Evolutionary conservation across 129 eudicot genomes (phyloP).

Genomic region (Calendula officinalis): DNA sequence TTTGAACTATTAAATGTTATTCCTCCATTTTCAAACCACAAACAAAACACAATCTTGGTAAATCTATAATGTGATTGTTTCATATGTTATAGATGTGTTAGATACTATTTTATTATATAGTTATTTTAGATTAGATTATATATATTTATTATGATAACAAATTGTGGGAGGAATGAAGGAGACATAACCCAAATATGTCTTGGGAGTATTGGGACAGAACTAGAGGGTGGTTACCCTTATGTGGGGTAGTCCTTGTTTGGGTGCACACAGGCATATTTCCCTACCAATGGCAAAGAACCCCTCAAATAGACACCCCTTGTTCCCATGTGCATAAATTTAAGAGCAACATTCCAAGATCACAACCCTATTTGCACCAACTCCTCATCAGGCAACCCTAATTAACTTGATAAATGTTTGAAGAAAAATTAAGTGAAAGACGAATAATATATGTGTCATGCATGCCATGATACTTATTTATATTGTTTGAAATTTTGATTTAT

Average conservation of each 20-base stretch:
- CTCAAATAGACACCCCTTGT: slow-evolving; percentile 50
- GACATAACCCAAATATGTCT: slow-evolving; percentile 65
- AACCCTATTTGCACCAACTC: slow-evolving; percentile 18
- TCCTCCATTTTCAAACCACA: too few species aligned
- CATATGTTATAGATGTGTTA: neutral
- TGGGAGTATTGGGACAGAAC: slow-evolving; percentile 67
- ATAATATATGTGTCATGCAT: too few species aligned
- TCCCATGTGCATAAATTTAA: slow-evolving; percentile 66
- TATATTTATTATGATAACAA: neutral
- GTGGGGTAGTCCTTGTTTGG: slow-evolving; percentile 66
- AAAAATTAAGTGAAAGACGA: too few species aligned
- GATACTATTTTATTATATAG: neutral
- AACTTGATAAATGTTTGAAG: neutral
- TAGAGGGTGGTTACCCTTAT: slow-evolving; percentile 42
- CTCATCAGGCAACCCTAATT: neutral
- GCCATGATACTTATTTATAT: too few species aligned
- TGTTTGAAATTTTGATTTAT: too few species aligned
- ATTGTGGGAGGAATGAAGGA: slow-evolving; percentile 30
- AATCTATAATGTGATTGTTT: neutral
- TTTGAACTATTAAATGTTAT: too few species aligned
- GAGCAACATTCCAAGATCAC: slow-evolving; percentile 61
- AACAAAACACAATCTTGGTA: too few species aligned
- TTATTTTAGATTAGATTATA: neutral
- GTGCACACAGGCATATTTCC: slow-evolving; percentile 52
- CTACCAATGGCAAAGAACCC: slow-evolving; percentile 49